phyloP scores from a whole-genome alignment of 2,329 filamentous ascomycete species.

The Aureobasidium pullulans region DNA sequence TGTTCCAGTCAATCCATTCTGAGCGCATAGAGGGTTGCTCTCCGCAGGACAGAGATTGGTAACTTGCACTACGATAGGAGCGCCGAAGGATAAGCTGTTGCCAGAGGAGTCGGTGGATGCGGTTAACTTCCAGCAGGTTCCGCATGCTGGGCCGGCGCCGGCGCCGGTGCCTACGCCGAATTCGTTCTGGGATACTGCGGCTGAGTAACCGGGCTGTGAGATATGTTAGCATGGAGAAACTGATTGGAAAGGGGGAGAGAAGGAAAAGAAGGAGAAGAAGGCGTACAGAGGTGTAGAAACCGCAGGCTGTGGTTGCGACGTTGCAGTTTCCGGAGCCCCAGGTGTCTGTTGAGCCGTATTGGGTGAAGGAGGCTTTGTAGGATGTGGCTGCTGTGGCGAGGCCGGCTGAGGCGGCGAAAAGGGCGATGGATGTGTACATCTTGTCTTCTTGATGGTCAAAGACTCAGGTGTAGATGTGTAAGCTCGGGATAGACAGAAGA shows the following conservation, averaged over 20 bases:
- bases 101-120: conserved; percentile 28
- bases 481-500: not conserved
- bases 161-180: conserved; percentile 32
- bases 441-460: not conserved
- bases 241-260: no score
- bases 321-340: conserved; percentile 31
- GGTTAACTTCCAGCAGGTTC: conserved; percentile 33
- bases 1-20: conserved; percentile 25
- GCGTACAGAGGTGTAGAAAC: conserved; percentile 24
- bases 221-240: not conserved
- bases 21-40: conserved; percentile 33
- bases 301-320: conserved; percentile 31
- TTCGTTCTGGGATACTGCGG: conserved; percentile 32
- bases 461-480: no score
- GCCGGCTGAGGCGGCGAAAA: not conserved
- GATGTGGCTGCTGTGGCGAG: conserved; percentile 2
- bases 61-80: conserved; percentile 31
- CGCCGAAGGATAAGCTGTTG: conserved; percentile 16
- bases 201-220: conserved; percentile 26
- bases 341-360: conserved; percentile 29
- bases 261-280: not conserved
- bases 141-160: conserved; percentile 33
- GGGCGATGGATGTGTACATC: not conserved
- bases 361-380: conserved; percentile 28
- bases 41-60: conserved; percentile 35